phyloP scores from a whole-genome alignment of 2,329 filamentous ascomycete genomes.

The Leptographium procerum region DNA sequence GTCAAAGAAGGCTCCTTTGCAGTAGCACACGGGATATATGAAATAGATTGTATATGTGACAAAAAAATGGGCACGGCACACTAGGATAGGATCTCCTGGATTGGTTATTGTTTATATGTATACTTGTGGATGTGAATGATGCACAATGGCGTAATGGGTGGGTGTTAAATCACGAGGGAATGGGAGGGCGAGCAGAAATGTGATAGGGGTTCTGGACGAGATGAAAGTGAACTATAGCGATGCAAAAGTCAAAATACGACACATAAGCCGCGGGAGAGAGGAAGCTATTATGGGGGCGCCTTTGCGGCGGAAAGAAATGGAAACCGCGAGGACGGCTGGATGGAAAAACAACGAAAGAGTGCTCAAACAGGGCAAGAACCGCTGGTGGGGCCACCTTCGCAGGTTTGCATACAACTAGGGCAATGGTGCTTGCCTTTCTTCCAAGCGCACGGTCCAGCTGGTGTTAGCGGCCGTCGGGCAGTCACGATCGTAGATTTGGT shows the following conservation, averaged over 20 bases:
- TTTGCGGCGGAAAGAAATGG: neutral
- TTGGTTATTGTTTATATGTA: neutral
- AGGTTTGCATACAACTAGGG: neutral
- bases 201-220: neutral
- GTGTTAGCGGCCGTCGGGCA: neutral
- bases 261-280: neutral
- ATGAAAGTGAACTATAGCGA: neutral
- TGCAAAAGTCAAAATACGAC: neutral
- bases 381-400: neutral
- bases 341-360: neutral
- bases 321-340: neutral
- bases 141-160: slow-evolving; percentile 2
- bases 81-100: neutral
- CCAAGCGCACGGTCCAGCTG: neutral
- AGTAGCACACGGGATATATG: neutral
- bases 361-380: neutral
- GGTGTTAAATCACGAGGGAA: neutral
- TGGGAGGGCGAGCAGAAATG: neutral
- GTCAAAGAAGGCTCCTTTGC: neutral
- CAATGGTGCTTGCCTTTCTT: neutral
- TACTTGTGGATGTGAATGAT: neutral
- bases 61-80: neutral
- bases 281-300: neutral
- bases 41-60: neutral
- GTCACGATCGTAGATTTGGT: slow-evolving; percentile 9